These are phyloP conservation scores for Moelleriella libera DNA, from an alignment of 2,329 filamentous ascomycete species.

Conservation along the genomic window DNA sequence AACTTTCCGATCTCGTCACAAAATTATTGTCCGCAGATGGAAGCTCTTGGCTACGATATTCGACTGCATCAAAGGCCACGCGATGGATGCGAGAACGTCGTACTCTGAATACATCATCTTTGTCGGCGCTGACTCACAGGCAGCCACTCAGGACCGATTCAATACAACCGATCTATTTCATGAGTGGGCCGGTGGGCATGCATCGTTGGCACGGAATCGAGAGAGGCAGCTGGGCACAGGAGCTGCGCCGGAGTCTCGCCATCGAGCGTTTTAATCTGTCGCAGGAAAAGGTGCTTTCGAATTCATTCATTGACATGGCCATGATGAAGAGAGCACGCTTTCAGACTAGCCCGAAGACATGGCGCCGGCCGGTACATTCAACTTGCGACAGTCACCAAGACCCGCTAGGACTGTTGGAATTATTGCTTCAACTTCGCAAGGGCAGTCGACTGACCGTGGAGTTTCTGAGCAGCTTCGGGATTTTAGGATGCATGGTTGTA, in stretches of 20 bases:
- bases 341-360: neutral
- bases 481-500: slow-evolving; percentile 58
- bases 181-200: slow-evolving; percentile 1
- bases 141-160: neutral
- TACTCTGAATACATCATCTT: slow-evolving; percentile 4
- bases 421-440: slow-evolving; percentile 50
- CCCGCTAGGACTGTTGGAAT: slow-evolving; percentile 62
- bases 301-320: neutral
- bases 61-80: slow-evolving; percentile 69
- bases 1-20: slow-evolving; percentile 55
- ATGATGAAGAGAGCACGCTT: too few species aligned
- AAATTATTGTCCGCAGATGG: slow-evolving; percentile 67
- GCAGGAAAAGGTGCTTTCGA: slow-evolving; percentile 1
- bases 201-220: slow-evolving; percentile 18
- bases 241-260: slow-evolving; percentile 19
- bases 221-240: slow-evolving; percentile 21
- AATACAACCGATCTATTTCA: neutral
- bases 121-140: slow-evolving; percentile 3
- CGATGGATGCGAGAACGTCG: slow-evolving; percentile 43
- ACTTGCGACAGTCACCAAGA: slow-evolving; percentile 40
- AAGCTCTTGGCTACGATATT: slow-evolving; percentile 67
- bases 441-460: slow-evolving; percentile 57
- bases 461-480: slow-evolving; percentile 57
- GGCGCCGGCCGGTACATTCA: neutral
- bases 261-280: slow-evolving; percentile 13